Evolutionary conservation across 1,284 basidiomycete species (phyloP), one percentile per base, ranked within the genome.

Genomic region (Cutaneotrichosporon sp.): DNA sequence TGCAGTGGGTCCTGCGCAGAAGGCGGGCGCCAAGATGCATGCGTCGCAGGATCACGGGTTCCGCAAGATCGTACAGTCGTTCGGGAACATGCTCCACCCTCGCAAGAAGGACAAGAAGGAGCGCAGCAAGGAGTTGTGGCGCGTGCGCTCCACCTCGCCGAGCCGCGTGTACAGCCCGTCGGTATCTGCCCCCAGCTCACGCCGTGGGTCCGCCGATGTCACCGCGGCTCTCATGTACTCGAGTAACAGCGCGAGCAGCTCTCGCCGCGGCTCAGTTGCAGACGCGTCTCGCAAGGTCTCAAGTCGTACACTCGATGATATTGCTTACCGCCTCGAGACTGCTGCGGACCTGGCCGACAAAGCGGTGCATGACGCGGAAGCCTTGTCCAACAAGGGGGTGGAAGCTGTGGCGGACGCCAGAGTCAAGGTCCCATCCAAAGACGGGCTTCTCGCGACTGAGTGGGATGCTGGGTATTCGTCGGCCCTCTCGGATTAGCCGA

Each of bases 31-130:
- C 31, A 53, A 53, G 51, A 18, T 31, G 1, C 51, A 32, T 6
- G 51, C 26, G 18, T 47, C 32, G 16, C 32, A 59, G 14, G 51
- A 50, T 4, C 47, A 50, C 58, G 46, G 47, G 0, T 50, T 59
- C 47, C 46, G 47, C 11, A 59, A 59, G 32, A 34, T 59, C 1
- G 47, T 59, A 13, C 55, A 56, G 14, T 40, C 36, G 38, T 46
- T 56, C 21, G 55, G 36, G 26, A 7, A 56, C 38, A 56, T 56
- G 55, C 55, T 56, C 5, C 38, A 38, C 14, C 55, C 36, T 2
- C 36, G 36, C 21, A 32, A 34, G 31, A 53, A 31, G 51, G 51
- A 53, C 16, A 31, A 53, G 51, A 21, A 53, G 16, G 16, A 53
- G 16, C 4, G 30, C 31, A 34, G 18, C 14, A 14, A 4, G 51